Evolutionary conservation across 225 moss, liverwort and hornwort species (phyloP).

Genomic region (Polytrichum formosum): DNA sequence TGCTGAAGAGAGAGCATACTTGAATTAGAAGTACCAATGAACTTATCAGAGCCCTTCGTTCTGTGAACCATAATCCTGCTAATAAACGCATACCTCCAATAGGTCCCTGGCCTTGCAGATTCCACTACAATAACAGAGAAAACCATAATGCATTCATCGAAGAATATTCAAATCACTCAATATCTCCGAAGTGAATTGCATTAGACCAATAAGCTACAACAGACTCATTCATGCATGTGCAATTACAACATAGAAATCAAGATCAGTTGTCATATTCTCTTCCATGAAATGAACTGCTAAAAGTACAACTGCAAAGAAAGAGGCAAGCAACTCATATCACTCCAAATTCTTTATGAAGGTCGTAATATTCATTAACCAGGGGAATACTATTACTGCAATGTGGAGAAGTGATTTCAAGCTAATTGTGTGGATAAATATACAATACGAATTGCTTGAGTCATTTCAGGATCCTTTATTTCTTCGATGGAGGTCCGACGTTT

Average conservation of each 20-base stretch:
- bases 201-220: too few species aligned
- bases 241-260: too few species aligned
- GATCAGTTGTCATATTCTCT: not conserved
- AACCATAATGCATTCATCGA: constrained; percentile 3
- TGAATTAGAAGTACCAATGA: constrained; percentile 66
- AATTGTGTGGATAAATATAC: constrained; percentile 14
- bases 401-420: too few species aligned
- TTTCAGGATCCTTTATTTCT: constrained; percentile 19
- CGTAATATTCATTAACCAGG: too few species aligned
- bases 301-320: too few species aligned
- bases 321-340: too few species aligned
- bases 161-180: not conserved
- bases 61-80: constrained; percentile 78
- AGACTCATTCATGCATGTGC: too few species aligned
- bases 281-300: not conserved
- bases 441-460: constrained; percentile 22
- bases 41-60: constrained; percentile 69
- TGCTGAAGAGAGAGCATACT: constrained; percentile 24
- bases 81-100: constrained; percentile 60
- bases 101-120: constrained; percentile 55
- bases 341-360: too few species aligned
- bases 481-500: constrained; percentile 49
- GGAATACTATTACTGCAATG: too few species aligned
- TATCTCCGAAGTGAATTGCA: too few species aligned
- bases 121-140: constrained; percentile 43